Base-by-base conservation (phyloP, 2,329 filamentous ascomycete species). In the Fonsecaea multimorphosa region DNA sequence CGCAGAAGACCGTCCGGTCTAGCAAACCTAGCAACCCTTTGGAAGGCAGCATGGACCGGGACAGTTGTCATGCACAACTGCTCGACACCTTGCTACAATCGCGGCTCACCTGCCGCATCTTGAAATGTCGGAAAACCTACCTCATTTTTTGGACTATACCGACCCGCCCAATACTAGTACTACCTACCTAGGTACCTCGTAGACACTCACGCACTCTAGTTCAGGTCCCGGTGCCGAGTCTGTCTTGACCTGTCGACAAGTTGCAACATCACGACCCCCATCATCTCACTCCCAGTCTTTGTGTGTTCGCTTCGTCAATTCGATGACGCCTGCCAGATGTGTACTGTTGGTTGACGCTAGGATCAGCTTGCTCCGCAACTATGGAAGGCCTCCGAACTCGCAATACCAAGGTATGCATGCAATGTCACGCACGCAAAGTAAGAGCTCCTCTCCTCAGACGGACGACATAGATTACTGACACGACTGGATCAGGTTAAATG, bases 331-430 rank as follows among this genome's bases (percentile, higher is more conserved):
- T 38, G 4, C 34, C 14, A 44, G 38, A 19, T 44, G 38, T 44
- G 38, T 22, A 44, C 6, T 19, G 16, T 44, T n/a, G n/a, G 38
- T 44, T 6, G 38, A 16, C 5, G n/a, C n/a, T 44, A 19, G 38
- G 16, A 19, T 7, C 6, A 22, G 16, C n/a, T 44, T 16, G 38
- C n/a, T 44, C 38, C n/a, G 22, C 16, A 4, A 44, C 38, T 22
- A 44, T 22, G 38, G 16, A 44, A 44, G 38, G 38, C 38, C 38
- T 11, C 36, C 54, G 61, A 51, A 64, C 44, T 31, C 61, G 61
- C 55, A 64, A 64, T 44, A 64, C 53, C 54, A 64, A 64, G 54
- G 61, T 64, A 27, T 64, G 61, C 46, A 53, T 64, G 22, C 61
- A 64, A 53, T 64, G 61, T 64, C 61, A 64, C 31, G 38, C 53